A percentile compares a stretch with the other conserved stretches of the same genome.
Conservation (phyloP, 2,329 filamentous ascomycete species). For the Trichoderma atroviride region DNA sequence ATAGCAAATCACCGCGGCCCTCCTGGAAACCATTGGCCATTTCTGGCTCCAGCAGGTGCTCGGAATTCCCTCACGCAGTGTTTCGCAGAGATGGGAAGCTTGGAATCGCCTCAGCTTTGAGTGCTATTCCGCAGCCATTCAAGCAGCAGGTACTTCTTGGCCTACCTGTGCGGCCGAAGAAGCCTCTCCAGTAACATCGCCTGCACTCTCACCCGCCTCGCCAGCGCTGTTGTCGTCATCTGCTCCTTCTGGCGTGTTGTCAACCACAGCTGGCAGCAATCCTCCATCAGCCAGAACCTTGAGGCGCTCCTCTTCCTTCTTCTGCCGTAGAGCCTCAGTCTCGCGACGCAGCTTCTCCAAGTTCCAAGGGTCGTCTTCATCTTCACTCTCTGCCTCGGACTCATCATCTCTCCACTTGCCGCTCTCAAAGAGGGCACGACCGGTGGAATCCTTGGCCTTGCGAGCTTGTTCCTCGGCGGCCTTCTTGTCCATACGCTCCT, state of each 20-base stretch:
- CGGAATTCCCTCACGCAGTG: conserved; percentile 33
- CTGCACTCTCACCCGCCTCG: conserved; percentile 5
- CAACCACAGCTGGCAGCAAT: not conserved
- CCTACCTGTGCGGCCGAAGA: conserved; percentile 10
- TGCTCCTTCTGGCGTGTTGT: conserved; percentile 26
- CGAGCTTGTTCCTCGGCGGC: conserved; percentile 88
- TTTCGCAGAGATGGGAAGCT: conserved; percentile 13
- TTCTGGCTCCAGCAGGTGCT: conserved; percentile 31
- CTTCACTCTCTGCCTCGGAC: conserved; percentile 52
- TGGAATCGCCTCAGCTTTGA: conserved; percentile 12
- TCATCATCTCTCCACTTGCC: conserved; percentile 83
- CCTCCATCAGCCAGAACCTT: conserved; percentile 36
- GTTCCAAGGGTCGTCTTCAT: conserved; percentile 71
- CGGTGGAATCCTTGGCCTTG: conserved; percentile 92
- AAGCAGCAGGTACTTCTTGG: conserved; percentile 29
- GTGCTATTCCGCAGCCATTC: conserved; percentile 16
- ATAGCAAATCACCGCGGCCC: conserved; percentile 21
- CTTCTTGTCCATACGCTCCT: conserved; percentile 92
- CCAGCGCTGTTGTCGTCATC: conserved; percentile 7
- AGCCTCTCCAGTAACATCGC: not conserved
- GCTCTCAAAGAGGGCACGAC: conserved; percentile 92
- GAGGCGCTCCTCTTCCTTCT: conserved; percentile 76
- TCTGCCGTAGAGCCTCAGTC: conserved; percentile 74
- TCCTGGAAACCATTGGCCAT: conserved; percentile 23
- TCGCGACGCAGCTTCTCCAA: conserved; percentile 79